Base-by-base conservation (phyloP, 1,284 basidiomycete species). In the Cutaneotrichosporon spelunceum region DNA sequence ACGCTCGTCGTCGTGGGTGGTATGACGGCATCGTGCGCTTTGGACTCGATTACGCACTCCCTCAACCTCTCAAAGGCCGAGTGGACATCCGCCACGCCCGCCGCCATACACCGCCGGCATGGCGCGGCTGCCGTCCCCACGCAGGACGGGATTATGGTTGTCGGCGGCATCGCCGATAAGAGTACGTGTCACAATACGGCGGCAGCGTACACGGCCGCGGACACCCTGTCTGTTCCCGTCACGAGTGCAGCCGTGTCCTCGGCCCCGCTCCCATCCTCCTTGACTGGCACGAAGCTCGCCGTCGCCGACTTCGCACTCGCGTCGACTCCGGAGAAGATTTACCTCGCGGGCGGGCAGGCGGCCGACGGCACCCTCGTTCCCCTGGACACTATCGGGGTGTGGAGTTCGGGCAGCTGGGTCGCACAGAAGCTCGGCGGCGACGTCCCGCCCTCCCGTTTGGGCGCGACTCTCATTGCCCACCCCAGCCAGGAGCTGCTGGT, bases 281-380 rank as follows among this genome's bases (percentile, higher is more conserved):
- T 76, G 39, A 77, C 74, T 7, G 73, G 75, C 8, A 62, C 67
- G n/a, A 52, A 66, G 30, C 66, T 71, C 34, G 73, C 76, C 3
- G 71, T 78, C 24, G 67, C 76, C n/a, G 77, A 78, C 65, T 79
- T 77, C 60, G 74, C 72, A 52, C 65, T 78, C 53, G 65, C 74
- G 13, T 56, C 68, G 7, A 50, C 70, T 14, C 64, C 69, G 9
- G 44, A 33, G 30, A 70, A 68, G 33, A 57, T 77, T 33, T 75
- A 74, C 66, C 64, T 79, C 39, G 68, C 68, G 13, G 76, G 75
- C 10, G 78, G 78, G 4, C 75, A 77, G 49, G 66, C 69, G 5
- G 61, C 71, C 2, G 67, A 69, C 13, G 78, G 78, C 24, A 57
- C 64, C 10, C 61, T 77, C 19, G 75, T 77, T 19, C 53, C 66